Base-by-base conservation (phyloP, 2,329 filamentous ascomycete genomes). In the Acephala macrosclerotiorum region DNA sequence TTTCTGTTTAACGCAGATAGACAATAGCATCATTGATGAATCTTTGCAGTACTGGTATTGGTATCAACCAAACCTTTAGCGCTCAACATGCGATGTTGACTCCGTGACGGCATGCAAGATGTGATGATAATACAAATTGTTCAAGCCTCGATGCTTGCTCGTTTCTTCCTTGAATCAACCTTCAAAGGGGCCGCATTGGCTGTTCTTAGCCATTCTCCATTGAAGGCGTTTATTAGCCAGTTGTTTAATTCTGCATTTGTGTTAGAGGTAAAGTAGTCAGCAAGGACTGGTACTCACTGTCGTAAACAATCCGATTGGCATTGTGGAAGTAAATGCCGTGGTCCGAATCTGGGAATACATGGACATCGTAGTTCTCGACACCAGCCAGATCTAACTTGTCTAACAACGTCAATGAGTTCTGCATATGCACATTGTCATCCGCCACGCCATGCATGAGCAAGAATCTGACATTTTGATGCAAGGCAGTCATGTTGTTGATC, bases 171-270 rank as follows among this genome's bases (percentile, higher is more conserved):
- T 25, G 70, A 45, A 49, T 76, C 74, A 35, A 76, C 64, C 51
- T 76, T 63, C 20, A 76, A 49, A 29, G 76, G 76, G 14, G 73
- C 70, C 22, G 75, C 73, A 58, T 77, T 71, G n/a, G 71, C 65
- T 22, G 75, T 77, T 36, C 72, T 81, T 58, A 95, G 82, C 93
- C 95, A 98, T 78, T 97, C 94, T 60, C 96, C 96, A 72, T 98
- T 98, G 78, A 99, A 99, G 1, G 96, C 96, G 77, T 97, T 98
- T 76, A 97, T 87, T 62, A 99, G 88, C 95, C 95, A 99, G 77
- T 92, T 94, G 65, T 85, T 89, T 36, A 97, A 79, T 80, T 93
- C 91, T 94, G 67, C 33, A 33, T 25, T 1, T n/a, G 29, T 22
- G 75, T 82, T 69, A 83, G 79, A 63, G 47, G 63, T 29, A 63